These are phyloP conservation scores for Ambrosia trifida DNA, from an alignment of 129 eudicot genomes.

Conservation along the genomic window DNA sequence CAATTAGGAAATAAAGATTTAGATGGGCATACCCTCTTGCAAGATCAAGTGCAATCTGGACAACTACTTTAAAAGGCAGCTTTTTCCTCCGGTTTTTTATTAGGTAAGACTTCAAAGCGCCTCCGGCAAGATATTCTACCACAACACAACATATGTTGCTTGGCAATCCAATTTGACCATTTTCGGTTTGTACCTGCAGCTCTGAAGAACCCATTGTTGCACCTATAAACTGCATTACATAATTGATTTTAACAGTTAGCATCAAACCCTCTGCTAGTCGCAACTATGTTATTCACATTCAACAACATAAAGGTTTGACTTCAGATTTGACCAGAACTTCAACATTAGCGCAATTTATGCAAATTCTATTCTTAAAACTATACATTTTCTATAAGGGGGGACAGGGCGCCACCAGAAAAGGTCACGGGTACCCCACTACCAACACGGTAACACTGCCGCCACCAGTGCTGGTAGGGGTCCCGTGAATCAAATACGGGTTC, in stretches of 20 bases:
- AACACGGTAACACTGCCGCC: too few species aligned
- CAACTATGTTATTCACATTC: slow-evolving; percentile 8
- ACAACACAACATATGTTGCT: slow-evolving; percentile 83
- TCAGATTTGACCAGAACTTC: slow-evolving; percentile 1
- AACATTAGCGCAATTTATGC: too few species aligned
- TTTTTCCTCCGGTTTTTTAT: slow-evolving; percentile 80
- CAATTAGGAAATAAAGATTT: not conserved
- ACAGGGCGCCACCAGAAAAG: too few species aligned
- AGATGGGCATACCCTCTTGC: slow-evolving; percentile 68
- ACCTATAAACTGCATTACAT: slow-evolving; percentile 73
- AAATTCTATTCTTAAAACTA: not conserved
- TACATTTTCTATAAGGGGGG: too few species aligned
- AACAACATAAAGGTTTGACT: not conserved
- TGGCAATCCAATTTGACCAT: slow-evolving; percentile 84
- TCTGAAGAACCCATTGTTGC: slow-evolving; percentile 92
- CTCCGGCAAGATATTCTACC: slow-evolving; percentile 88
- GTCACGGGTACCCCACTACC: too few species aligned
- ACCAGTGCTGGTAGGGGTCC: too few species aligned
- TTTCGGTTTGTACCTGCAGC: slow-evolving; percentile 75
- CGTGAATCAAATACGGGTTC: too few species aligned
- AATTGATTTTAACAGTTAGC: slow-evolving; percentile 4
- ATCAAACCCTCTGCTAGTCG: slow-evolving; percentile 7
- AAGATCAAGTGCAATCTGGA: slow-evolving; percentile 85
- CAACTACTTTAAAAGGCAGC: slow-evolving; percentile 81
- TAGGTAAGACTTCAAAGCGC: slow-evolving; percentile 74